phyloP scores from a whole-genome alignment of 2,329 filamentous ascomycete species.

The Graphium sp. region DNA sequence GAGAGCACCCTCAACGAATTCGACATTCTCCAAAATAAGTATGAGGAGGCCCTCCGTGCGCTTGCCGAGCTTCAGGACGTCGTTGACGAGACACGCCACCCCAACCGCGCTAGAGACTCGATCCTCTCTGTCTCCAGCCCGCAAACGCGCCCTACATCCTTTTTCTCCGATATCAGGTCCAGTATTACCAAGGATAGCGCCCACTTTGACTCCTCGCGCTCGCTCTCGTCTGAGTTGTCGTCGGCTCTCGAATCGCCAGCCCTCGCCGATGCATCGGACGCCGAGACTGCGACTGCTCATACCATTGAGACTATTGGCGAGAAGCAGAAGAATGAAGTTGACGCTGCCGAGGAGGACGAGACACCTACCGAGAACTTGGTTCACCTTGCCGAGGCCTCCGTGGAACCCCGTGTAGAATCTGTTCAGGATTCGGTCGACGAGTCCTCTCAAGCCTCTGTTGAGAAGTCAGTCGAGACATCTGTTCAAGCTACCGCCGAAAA shows the following conservation, averaged over 20 bases:
- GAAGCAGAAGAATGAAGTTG: too few relatives aligned
- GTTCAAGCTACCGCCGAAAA: too few relatives aligned
- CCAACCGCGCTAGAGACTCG: constrained; percentile 34
- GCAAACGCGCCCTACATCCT: constrained; percentile 51
- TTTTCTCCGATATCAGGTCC: constrained; percentile 64
- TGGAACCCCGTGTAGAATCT: too few relatives aligned
- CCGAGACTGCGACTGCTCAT: constrained; percentile 24
- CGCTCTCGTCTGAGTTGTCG: constrained; percentile 85
- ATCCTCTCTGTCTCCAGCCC: constrained; percentile 35
- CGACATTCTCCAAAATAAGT: constrained; percentile 70
- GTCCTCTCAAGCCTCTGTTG: too few relatives aligned
- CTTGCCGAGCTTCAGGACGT: constrained; percentile 75
- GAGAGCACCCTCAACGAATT: constrained; percentile 70
- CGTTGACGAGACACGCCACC: constrained; percentile 61
- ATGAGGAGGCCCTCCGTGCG: constrained; percentile 72
- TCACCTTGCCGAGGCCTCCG: constrained; percentile 3
- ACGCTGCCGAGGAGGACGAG: constrained; percentile 14
- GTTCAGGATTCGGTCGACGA: too few relatives aligned
- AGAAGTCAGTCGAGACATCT: too few relatives aligned
- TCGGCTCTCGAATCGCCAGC: constrained; percentile 64
- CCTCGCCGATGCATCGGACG: constrained; percentile 45
- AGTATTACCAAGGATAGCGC: constrained; percentile 51
- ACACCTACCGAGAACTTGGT: constrained; percentile 4
- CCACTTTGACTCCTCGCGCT: constrained; percentile 63
- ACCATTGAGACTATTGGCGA: too few relatives aligned